Conservation (phyloP, 768 basidiomycete species). For the Leucogyrophana mollusca region DNA sequence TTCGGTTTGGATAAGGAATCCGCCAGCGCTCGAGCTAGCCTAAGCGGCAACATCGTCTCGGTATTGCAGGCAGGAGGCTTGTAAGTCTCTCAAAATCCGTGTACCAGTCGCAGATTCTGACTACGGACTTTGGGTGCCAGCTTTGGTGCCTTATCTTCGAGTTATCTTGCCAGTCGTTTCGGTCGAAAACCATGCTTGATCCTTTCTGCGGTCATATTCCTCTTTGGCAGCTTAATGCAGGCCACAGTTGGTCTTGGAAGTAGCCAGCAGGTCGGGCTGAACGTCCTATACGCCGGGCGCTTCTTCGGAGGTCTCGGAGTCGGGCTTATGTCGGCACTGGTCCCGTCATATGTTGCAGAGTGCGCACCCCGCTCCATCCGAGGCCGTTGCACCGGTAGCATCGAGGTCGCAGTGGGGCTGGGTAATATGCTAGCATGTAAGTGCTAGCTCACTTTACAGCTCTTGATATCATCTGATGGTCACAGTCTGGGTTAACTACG, state of each 20-base stretch:
- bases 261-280: constrained; percentile 20
- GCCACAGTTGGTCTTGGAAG: constrained; percentile 31
- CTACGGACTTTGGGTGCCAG: constrained; percentile 6
- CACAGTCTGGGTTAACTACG: constrained; percentile 38
- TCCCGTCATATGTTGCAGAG: constrained; percentile 38
- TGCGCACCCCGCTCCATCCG: constrained; percentile 35
- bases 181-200: constrained; percentile 36
- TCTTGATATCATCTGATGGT: not conserved
- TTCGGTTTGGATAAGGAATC: constrained; percentile 30
- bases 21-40: constrained; percentile 18
- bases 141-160: constrained; percentile 28
- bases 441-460: constrained; percentile 9
- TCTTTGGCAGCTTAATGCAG: constrained; percentile 35
- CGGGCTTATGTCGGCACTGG: constrained; percentile 34
- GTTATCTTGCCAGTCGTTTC: constrained; percentile 27
- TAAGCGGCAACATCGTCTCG: constrained; percentile 38
- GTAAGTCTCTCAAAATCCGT: constrained; percentile 18
- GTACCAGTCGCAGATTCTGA: not conserved
- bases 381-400: constrained; percentile 34
- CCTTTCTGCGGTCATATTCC: constrained; percentile 28
- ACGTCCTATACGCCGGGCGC: constrained; percentile 33
- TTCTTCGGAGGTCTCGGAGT: constrained; percentile 51
- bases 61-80: constrained; percentile 35
- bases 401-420: constrained; percentile 30
- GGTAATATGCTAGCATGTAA: constrained; percentile 36